Base-by-base conservation (phyloP, 495 filamentous ascomycete species). In the Trichoderma erinaceum region DNA sequence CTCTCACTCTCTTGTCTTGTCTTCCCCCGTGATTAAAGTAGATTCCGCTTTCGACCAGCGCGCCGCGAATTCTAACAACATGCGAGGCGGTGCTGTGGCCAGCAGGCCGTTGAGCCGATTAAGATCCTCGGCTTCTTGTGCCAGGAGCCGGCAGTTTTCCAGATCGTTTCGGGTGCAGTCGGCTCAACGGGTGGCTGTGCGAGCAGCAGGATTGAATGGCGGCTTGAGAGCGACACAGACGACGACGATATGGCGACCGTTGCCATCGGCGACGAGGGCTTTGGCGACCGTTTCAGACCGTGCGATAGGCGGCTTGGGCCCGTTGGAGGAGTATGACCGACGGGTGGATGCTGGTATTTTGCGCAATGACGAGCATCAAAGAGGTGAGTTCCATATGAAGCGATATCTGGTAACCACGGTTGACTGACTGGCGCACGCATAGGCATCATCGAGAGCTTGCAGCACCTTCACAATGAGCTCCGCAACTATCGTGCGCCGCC, bases 381-480 rank as follows among this genome's bases (percentile, higher is more conserved):
- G 96, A 82, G 91, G 91, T 92, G 77, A 72, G 82, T 70, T 4
- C 4, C 1, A 29, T 29, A 29, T 29, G 29, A 38, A 38, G 35
- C 35, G 8, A 38, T 38, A 38, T 38, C 35, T 10, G 35, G 35
- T 35, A 25, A 27, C 27, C 27, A n/a, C n/a, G 10, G 35, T 38
- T 38, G 35, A 16, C 66, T 32, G 13, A 27, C 41, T 50, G 66
- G 6, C 8, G n/a, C 66, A 25, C 6, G 27, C 21, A 63, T 68
- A 94, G 91, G 87, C 25, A 95, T 99, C 69, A 90, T 99, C 65
- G 87, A 94, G 71, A 87, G 83, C 72, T 84, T 99, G 4, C 93
- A 99, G 75, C 87, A 93, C 73, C 85, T 99, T 18, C 92, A 97
- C 76, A 87, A 96, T 67, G 89, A 91, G 69, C 86, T 99, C 4